Conservation (phyloP, 805 yeast genomes). For the Sugiyamaella smithiae region DNA sequence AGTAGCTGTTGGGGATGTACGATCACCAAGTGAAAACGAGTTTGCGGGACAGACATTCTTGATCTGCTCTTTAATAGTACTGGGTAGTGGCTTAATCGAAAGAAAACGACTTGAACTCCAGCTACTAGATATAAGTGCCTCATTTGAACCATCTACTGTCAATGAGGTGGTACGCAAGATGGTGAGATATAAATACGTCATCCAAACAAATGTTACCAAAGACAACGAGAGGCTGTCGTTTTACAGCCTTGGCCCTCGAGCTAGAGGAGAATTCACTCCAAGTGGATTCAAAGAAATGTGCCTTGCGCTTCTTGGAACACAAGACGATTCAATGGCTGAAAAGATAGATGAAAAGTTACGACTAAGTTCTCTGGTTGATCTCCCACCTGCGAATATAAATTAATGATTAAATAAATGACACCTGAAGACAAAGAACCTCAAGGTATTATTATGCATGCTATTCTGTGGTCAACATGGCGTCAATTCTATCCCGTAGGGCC, state of each 20-base stretch:
- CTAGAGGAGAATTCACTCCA: slow-evolving; percentile 10
- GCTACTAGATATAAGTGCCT: neutral
- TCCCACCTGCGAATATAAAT: too few species aligned
- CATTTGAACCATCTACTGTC: neutral
- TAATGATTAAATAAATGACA: too few species aligned
- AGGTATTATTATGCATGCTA: neutral
- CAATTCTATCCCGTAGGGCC: slow-evolving; percentile 2
- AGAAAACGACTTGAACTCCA: neutral
- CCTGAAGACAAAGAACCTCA: too few species aligned
- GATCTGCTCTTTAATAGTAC: slow-evolving; percentile 9
- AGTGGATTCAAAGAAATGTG: slow-evolving; percentile 8
- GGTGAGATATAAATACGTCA: slow-evolving; percentile 9
- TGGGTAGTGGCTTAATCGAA: slow-evolving; percentile 10
- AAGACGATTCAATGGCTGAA: neutral
- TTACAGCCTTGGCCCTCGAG: slow-evolving; percentile 13
- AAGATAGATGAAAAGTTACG: neutral
- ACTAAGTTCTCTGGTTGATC: neutral
- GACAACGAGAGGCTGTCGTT: neutral
- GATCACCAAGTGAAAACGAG: neutral
- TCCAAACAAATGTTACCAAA: slow-evolving; percentile 7
- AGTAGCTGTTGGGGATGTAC: neutral
- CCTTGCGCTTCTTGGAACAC: slow-evolving; percentile 7
- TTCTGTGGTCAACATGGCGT: neutral
- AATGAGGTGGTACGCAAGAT: slow-evolving; percentile 1
- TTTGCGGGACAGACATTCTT: slow-evolving; percentile 11